Evolutionary conservation across 225 moss, liverwort and hornwort genomes (phyloP), one percentile per base, ranked within the genome.

Genomic region (Pleurozium schreberi): DNA sequence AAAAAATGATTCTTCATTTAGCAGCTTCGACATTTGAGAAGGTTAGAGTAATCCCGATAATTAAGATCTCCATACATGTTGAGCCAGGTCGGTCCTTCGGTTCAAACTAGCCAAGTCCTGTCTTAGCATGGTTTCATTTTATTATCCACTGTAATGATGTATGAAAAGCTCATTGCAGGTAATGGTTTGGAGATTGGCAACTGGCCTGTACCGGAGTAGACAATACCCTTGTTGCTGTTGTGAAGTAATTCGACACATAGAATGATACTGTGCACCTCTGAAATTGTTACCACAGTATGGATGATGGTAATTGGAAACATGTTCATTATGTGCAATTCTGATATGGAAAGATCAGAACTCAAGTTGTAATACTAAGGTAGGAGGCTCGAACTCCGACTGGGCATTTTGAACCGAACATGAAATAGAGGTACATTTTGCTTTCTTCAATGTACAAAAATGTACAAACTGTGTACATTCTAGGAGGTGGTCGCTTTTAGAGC

Each of bases 141-240:
- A 9, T n/a, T 61, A 25, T 59, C 38, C 4, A 50, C 26, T 87
- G 40, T 88, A 11, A 90, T 8, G 47, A 49, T 85, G 65, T 42
- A 61, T 40, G 6, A 5, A 67, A 47, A 79, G 25, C 76, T 88
- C 53, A 40, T 90, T 91, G 91, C 94, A 95, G 95, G 94, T n/a
- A 95, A 95, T 40, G 95, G 95, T 42, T 85, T 95, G 92, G 95
- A 95, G 91, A 92, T 95, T 50, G 95, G 94, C 64, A 94, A 95
- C 84, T 95, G 95, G 95, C 89, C 92, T 78, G 31, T 91, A 16
- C 93, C 94, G 9, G 28, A 87, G n/a, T 88, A 84, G 90, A 87
- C 36, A 50, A 43, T 68, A n/a, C 31, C 20, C 78, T 47, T 66
- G 73, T 55, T 82, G 52, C 62, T 69, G 47, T 27, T 65, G 28